These are phyloP conservation scores for Mycena metata DNA, from an alignment of 768 basidiomycete species.

Conservation along the genomic window DNA sequence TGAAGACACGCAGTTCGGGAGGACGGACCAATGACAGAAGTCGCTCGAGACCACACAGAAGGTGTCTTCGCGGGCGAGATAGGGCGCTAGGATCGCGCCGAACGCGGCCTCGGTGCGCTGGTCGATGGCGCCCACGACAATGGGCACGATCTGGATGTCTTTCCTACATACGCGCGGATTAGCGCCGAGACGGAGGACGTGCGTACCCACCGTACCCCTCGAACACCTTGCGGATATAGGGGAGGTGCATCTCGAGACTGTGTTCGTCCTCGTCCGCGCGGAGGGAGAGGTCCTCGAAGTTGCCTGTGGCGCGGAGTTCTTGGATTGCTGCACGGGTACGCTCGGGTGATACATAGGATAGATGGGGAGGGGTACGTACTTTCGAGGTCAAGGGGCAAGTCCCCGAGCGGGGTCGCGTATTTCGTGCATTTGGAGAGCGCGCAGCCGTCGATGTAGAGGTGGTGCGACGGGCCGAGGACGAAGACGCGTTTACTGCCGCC, in stretches of 20 bases:
- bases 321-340: constrained; percentile 65
- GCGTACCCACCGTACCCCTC: constrained; percentile 66
- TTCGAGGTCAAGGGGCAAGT: constrained; percentile 81
- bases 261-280: constrained; percentile 93
- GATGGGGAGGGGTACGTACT: constrained; percentile 67
- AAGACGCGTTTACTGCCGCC: constrained; percentile 88
- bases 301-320: constrained; percentile 72
- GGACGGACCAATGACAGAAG: constrained; percentile 94
- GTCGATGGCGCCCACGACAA: constrained; percentile 87
- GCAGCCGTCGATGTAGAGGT: constrained; percentile 88
- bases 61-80: constrained; percentile 82
- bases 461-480: constrained; percentile 96
- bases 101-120: constrained; percentile 70
- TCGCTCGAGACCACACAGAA: constrained; percentile 94
- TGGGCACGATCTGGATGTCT: constrained; percentile 88
- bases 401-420: constrained; percentile 90
- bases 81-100: constrained; percentile 83
- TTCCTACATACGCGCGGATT: constrained; percentile 54
- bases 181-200: constrained; percentile 5
- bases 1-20: background rate
- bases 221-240: constrained; percentile 89
- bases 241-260: constrained; percentile 98
- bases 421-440: constrained; percentile 83
- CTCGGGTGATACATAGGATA: background rate
- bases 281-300: constrained; percentile 77